Evolutionary conservation across 768 basidiomycete genomes (phyloP), one percentile per base, ranked within the genome.

Genomic region (Imleria badia): DNA sequence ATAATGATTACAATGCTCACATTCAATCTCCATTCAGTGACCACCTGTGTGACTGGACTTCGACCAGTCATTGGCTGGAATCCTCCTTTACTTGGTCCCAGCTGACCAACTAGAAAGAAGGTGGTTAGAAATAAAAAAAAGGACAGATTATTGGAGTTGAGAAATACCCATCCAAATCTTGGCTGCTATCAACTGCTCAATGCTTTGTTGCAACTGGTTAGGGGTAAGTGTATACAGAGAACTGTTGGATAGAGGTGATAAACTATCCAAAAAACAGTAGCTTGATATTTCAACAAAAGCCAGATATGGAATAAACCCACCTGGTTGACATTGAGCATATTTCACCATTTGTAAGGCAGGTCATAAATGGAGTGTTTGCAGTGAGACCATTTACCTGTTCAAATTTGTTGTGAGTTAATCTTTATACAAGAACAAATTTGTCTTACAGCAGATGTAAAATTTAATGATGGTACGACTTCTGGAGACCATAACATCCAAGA

Each of bases 1-100:
- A 6, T n/a, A 29, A 11, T 6, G 6, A 17, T 26, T 10, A 1
- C 9, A 13, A 3, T 10, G 19, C 61, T 52, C 12, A 62, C 61
- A 55, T 62, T 52, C 26, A 62, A 26, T 20, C 58, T 54, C 58
- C 46, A 60, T 33, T 47, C 4, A 30, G 45, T 55, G 11, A 40
- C n/a, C 20, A 46, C 43, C 7, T 63, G 52, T 12, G 40, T 52
- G 5, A 60, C 58, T 43, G 26, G 41, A n/a, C 44, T 52, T 29
- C 31, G 26, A 29, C 51, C 50, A 13, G 2, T 3, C 7, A 14
- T 19, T 3, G 38, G n/a, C 11, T 63, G 38, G 47, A 60, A 55
- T 15, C 58, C 61, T n/a, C 56, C 53, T 12, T 45, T 26, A 3
- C 1, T 15, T 45, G 45, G 12, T 9, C 58, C 61, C 1, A 55